Conservation (phyloP, 345 rosid genomes). For the Lepidium aucheri region DNA sequence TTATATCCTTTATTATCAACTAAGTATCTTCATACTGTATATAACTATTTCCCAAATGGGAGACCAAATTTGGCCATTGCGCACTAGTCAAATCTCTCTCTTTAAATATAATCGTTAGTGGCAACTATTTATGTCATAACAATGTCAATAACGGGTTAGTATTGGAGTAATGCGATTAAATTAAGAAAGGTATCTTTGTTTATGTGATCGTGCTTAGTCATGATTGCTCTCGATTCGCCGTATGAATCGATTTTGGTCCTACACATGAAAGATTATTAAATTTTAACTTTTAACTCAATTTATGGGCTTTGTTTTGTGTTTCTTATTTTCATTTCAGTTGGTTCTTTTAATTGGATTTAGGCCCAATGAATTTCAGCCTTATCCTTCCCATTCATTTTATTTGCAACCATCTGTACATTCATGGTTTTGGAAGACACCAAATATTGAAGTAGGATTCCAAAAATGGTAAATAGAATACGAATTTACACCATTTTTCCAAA, state of each 20-base stretch:
- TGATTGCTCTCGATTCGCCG: constrained; percentile 17
- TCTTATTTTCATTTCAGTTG: neutral
- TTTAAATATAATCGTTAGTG: neutral
- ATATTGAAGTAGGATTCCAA: too few relatives aligned
- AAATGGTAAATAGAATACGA: too few relatives aligned
- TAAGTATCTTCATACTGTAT: neutral
- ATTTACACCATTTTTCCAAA: too few relatives aligned
- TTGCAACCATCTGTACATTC: neutral
- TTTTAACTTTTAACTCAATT: neutral
- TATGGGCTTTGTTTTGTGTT: neutral
- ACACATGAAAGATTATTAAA: neutral
- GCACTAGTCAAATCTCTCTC: neutral
- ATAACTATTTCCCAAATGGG: neutral
- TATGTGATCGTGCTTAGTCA: constrained; percentile 16
- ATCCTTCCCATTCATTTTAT: neutral
- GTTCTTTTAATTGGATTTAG: neutral
- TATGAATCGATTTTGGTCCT: neutral
- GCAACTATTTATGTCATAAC: neutral
- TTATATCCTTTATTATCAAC: neutral
- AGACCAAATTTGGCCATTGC: neutral
- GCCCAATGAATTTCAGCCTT: neutral
- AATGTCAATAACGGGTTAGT: constrained; percentile 1
- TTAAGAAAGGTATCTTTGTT: constrained; percentile 9
- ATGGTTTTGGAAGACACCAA: neutral
- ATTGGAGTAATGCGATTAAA: constrained; percentile 2